A percentile compares a stretch with the other conserved stretches of the same genome.
phyloP scores from a whole-genome alignment of 805 yeast genomes.

The Cyberlindnera veronae region DNA sequence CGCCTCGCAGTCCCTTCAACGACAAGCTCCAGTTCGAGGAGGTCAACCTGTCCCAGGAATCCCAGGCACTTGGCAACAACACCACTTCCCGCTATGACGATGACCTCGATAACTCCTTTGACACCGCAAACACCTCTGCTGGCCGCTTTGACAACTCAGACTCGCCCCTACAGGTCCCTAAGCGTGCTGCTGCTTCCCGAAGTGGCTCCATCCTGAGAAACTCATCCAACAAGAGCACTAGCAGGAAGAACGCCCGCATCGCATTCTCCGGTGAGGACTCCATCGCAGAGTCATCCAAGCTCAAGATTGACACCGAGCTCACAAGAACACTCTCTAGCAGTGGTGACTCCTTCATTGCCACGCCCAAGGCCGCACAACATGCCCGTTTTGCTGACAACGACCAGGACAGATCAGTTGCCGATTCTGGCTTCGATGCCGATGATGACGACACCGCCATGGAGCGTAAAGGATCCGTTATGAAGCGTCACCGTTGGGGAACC shows the following conservation, averaged over 20 bases:
- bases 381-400: constrained; percentile 25
- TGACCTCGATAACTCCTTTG: constrained; percentile 3
- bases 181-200: constrained; percentile 8
- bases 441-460: constrained; percentile 16
- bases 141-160: constrained; percentile 4
- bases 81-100: background rate
- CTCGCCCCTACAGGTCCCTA: constrained; percentile 12
- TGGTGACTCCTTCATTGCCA: constrained; percentile 21
- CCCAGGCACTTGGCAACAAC: constrained; percentile 7
- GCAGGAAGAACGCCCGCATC: no score
- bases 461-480: constrained; percentile 52
- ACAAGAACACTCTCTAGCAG: constrained; percentile 16
- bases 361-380: constrained; percentile 25
- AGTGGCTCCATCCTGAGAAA: constrained; percentile 25
- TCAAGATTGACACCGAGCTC: constrained; percentile 11
- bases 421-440: no score
- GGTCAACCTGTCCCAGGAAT: constrained; percentile 22
- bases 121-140: constrained; percentile 4
- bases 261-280: constrained; percentile 22
- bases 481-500: constrained; percentile 89
- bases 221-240: no score
- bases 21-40: constrained; percentile 26
- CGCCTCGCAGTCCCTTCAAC: constrained; percentile 27
- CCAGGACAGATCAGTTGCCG: constrained; percentile 1
- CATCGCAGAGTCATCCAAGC: constrained; percentile 18